Percentiles rank a stretch among this genome's conserved stretches.
These are phyloP conservation scores for Penicillium paradoxum DNA, from an alignment of 495 filamentous ascomycete genomes.

Conservation along the genomic window DNA sequence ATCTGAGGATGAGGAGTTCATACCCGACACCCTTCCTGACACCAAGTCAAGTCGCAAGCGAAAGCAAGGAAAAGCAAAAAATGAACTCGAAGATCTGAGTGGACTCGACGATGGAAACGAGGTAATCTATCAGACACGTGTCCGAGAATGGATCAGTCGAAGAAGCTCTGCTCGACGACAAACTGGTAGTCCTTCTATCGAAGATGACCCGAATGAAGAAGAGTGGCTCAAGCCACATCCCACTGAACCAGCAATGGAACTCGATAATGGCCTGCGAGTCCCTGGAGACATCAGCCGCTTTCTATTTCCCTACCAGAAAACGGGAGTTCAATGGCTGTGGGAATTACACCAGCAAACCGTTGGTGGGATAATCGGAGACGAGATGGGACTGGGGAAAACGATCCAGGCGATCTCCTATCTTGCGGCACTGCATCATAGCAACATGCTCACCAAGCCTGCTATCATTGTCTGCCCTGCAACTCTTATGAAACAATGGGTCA, in stretches of 20 bases:
- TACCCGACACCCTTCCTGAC: constrained; percentile 30
- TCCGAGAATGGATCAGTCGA: constrained; percentile 67
- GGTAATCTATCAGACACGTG: constrained; percentile 67
- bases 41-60: constrained; percentile 29
- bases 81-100: constrained; percentile 61
- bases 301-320: constrained; percentile 93
- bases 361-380: constrained; percentile 92
- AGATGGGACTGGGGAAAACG: constrained; percentile 98
- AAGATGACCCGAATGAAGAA: constrained; percentile 32
- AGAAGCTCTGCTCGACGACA: constrained; percentile 61
- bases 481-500: constrained; percentile 94
- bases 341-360: constrained; percentile 84
- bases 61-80: constrained; percentile 38
- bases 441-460: constrained; percentile 72
- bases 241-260: constrained; percentile 62
- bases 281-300: constrained; percentile 89
- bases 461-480: constrained; percentile 91
- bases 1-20: constrained; percentile 36
- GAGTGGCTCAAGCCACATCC: constrained; percentile 90
- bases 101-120: constrained; percentile 92
- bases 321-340: constrained; percentile 93
- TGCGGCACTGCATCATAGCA: constrained; percentile 85
- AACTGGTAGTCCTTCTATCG: constrained; percentile 23
- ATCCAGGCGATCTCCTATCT: constrained; percentile 91
- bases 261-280: constrained; percentile 70